These are phyloP conservation scores for Polygonum maritimum DNA, from an alignment of 148 eudicot genomes.

Conservation along the genomic window DNA sequence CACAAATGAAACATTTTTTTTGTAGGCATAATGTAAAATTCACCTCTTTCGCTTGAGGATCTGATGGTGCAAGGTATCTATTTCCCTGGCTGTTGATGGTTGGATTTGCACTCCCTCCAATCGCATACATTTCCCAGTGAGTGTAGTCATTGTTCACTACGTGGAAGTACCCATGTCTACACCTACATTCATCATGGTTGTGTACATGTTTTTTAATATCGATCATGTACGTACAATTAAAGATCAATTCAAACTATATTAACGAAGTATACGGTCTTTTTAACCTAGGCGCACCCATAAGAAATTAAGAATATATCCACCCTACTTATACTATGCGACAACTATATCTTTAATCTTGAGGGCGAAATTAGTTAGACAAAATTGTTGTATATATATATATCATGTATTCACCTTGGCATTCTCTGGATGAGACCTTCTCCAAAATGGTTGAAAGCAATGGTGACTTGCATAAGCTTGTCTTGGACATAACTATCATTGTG, in stretches of 20 bases:
- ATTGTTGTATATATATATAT: neutral
- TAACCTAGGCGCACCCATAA: too few relatives aligned
- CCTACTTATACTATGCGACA: too few relatives aligned
- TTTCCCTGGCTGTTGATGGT: slow-evolving; percentile 24
- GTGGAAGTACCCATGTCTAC: slow-evolving; percentile 62
- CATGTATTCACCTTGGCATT: slow-evolving; percentile 21
- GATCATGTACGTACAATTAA: too few relatives aligned
- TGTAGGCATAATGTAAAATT: neutral
- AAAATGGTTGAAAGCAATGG: slow-evolving; percentile 23
- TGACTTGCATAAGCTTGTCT: slow-evolving; percentile 26
- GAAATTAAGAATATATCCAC: too few relatives aligned
- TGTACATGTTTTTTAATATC: too few relatives aligned
- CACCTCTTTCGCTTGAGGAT: slow-evolving; percentile 60
- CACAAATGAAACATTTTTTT: too few relatives aligned
- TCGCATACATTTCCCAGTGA: slow-evolving; percentile 60
- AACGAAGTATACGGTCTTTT: too few relatives aligned
- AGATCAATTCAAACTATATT: neutral
- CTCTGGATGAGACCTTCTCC: slow-evolving; percentile 32
- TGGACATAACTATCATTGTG: slow-evolving; percentile 19
- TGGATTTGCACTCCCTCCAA: slow-evolving; percentile 56
- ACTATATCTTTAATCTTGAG: too few relatives aligned
- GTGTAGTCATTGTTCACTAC: slow-evolving; percentile 72
- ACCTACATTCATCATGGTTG: slow-evolving; percentile 25
- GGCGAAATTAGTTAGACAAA: too few relatives aligned
- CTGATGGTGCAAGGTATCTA: slow-evolving; percentile 37